Evolutionary conservation across 768 basidiomycete genomes (phyloP).

Genomic region (Mycena albidolilacea): DNA sequence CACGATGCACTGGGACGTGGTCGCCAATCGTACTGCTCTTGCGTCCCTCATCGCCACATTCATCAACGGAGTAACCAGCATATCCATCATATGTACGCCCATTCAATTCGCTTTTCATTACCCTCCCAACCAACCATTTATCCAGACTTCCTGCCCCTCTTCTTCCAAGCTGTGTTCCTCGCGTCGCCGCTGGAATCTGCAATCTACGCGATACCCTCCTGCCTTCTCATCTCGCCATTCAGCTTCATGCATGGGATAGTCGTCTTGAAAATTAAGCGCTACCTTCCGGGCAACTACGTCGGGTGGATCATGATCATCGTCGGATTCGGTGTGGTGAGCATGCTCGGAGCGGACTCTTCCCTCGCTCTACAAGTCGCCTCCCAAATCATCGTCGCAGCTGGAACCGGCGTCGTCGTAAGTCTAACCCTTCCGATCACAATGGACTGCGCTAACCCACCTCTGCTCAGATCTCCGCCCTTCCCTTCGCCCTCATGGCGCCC

Average conservation of each 20-base stretch:
- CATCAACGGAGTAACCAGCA: slow-evolving; percentile 11
- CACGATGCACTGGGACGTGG: slow-evolving; percentile 18
- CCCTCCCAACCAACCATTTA: background rate
- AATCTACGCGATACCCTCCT: slow-evolving; percentile 11
- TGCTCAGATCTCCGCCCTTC: background rate
- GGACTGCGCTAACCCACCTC: background rate
- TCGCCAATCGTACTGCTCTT: slow-evolving; percentile 10
- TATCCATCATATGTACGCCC: slow-evolving; percentile 8
- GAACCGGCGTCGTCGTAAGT: slow-evolving; percentile 7
- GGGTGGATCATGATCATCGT: slow-evolving; percentile 5
- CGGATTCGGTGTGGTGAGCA: slow-evolving; percentile 10
- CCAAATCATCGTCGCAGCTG: slow-evolving; percentile 11
- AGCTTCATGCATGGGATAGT: slow-evolving; percentile 10
- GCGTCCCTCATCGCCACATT: slow-evolving; percentile 15
- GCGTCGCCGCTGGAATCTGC: slow-evolving; percentile 17
- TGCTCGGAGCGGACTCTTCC: background rate
- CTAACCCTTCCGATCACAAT: background rate
- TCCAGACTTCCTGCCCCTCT: slow-evolving; percentile 11
- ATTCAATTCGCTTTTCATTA: background rate
- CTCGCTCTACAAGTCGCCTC: background rate
- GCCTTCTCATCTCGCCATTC: slow-evolving; percentile 5
- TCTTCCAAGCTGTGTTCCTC: slow-evolving; percentile 20
- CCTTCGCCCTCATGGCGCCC: background rate
- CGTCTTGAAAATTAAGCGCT: slow-evolving; percentile 5
- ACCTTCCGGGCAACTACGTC: slow-evolving; percentile 11